Base-by-base conservation (phyloP, 2,329 filamentous ascomycete species). In the Aspergillus pseudoviridinutans region DNA sequence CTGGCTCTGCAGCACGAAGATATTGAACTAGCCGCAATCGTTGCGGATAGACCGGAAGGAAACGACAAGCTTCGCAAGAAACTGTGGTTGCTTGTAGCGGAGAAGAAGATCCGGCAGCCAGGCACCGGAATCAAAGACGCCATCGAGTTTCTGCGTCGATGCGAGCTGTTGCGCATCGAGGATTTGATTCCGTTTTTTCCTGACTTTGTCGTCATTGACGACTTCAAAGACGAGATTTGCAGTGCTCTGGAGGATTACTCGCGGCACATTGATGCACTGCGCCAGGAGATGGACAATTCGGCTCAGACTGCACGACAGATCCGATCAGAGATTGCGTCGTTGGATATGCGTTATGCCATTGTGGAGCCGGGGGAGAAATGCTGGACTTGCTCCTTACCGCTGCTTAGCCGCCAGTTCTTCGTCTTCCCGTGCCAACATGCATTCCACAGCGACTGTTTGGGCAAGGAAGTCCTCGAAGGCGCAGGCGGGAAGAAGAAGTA, bases 141-240 rank as follows among this genome's bases (percentile, higher is more conserved):
- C 2, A 96, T 99, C 64, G 91, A 95, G 60, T 97, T 99, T 69
- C 82, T 97, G 12, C 91, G 91, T 65, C 87, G 91, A 9, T 97
- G 93, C 72, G 92, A 97, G 59, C 82, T 97, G 12, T 84, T 99
- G 51, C 88, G 89, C 61, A 99, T 99, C 62, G 94, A 99, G 76
- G 94, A 99, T 68, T 78, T 99, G 29, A 97, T 99, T 44, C 94
- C 94, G 0, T 97, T 99, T 79, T 99, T 99, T 77, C 94, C 94
- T 0, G 94, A 99, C 72, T 99, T 99, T 71, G 92, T 97, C 25
- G 90, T 97, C 53, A 97, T 99, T 61, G 94, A 99, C 71, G 94
- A 97, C 74, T 99, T 99, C 82, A 97, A 97, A 71, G 92, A 97
- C 62, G 94, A 99, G 72, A 97, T 99, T 41, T 99, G 94, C 76